A percentile compares a stretch with the other conserved stretches of the same genome.
These are phyloP conservation scores for Phialemonium atrogriseum DNA, from an alignment of 2,329 filamentous ascomycete species.

Conservation along the genomic window DNA sequence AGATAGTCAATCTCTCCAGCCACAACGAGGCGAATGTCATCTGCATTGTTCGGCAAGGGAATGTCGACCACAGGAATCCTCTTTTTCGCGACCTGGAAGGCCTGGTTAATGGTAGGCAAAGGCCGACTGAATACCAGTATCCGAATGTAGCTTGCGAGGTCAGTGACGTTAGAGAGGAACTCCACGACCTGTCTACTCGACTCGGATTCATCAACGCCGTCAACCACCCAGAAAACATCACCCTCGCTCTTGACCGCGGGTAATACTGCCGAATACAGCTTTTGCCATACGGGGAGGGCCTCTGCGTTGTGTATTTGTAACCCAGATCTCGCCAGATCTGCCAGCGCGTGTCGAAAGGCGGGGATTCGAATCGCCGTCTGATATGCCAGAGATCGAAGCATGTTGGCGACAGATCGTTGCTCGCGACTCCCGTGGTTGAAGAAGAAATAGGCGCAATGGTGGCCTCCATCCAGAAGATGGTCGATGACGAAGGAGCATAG, in stretches of 20 bases:
- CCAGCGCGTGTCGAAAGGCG: not conserved
- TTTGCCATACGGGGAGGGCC: constrained; percentile 2
- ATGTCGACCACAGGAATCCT: constrained; percentile 3
- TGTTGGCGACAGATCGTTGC: constrained; percentile 7
- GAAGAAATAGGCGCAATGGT: constrained; percentile 8
- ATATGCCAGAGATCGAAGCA: constrained; percentile 9
- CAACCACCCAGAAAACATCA: constrained; percentile 5
- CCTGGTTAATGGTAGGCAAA: constrained; percentile 5
- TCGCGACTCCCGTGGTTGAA: constrained; percentile 7
- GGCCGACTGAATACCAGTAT: constrained; percentile 8
- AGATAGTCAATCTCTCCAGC: constrained; percentile 11
- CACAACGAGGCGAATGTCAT: constrained; percentile 10
- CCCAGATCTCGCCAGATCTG: constrained; percentile 2
- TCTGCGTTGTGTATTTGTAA: constrained; percentile 2
- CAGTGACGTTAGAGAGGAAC: constrained; percentile 1
- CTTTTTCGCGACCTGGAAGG: constrained; percentile 7
- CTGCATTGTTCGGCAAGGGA: constrained; percentile 6
- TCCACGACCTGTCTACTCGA: constrained; percentile 3
- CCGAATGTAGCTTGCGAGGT: constrained; percentile 2
- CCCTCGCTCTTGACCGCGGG: not conserved
- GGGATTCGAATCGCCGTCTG: constrained; percentile 7
- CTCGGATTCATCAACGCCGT: constrained; percentile 7
- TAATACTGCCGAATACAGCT: not conserved
- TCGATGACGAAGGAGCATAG: constrained; percentile 9
- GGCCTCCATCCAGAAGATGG: constrained; percentile 1